phyloP scores from a whole-genome alignment of 1,284 basidiomycete species.

The Butyriboletus regius region DNA sequence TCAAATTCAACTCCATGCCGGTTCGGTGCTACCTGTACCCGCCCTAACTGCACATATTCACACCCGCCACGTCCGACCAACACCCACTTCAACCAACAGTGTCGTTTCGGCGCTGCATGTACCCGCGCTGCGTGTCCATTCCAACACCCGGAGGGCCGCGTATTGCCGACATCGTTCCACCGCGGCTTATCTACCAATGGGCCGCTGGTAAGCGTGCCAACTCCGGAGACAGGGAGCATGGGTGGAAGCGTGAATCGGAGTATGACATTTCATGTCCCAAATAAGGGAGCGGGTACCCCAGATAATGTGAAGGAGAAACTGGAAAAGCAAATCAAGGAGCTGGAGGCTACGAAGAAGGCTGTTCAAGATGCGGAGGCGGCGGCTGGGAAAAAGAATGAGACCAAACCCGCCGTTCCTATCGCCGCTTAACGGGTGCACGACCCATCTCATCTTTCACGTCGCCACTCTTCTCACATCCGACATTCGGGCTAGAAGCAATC shows the following conservation, averaged over 20 bases:
- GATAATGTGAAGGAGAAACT: slow-evolving; percentile 44
- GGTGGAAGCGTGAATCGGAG: slow-evolving; percentile 56
- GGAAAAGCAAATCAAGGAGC: slow-evolving; percentile 53
- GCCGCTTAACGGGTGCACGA: slow-evolving; percentile 23
- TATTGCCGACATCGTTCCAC: slow-evolving; percentile 68
- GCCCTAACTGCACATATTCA: slow-evolving; percentile 62
- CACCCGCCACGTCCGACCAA: slow-evolving; percentile 51
- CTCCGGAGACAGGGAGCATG: slow-evolving; percentile 60
- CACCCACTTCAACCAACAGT: slow-evolving; percentile 44
- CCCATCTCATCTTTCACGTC: background rate
- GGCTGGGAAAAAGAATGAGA: slow-evolving; percentile 52
- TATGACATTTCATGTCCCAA: slow-evolving; percentile 54
- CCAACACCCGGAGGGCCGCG: slow-evolving; percentile 73
- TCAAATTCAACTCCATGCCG: slow-evolving; percentile 53
- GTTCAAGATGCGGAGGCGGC: slow-evolving; percentile 51
- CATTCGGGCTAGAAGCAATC: slow-evolving; percentile 12
- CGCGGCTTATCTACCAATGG: slow-evolving; percentile 57
- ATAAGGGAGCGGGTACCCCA: slow-evolving; percentile 28
- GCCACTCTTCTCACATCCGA: background rate
- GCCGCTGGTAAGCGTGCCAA: slow-evolving; percentile 52
- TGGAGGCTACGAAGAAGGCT: slow-evolving; percentile 53
- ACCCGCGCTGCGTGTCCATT: slow-evolving; percentile 69
- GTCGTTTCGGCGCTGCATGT: slow-evolving; percentile 70
- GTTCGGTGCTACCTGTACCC: slow-evolving; percentile 67
- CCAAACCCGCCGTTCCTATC: slow-evolving; percentile 48